Evolutionary conservation across 2,329 filamentous ascomycete species (phyloP).

Genomic region (Diaporthe velutina): DNA sequence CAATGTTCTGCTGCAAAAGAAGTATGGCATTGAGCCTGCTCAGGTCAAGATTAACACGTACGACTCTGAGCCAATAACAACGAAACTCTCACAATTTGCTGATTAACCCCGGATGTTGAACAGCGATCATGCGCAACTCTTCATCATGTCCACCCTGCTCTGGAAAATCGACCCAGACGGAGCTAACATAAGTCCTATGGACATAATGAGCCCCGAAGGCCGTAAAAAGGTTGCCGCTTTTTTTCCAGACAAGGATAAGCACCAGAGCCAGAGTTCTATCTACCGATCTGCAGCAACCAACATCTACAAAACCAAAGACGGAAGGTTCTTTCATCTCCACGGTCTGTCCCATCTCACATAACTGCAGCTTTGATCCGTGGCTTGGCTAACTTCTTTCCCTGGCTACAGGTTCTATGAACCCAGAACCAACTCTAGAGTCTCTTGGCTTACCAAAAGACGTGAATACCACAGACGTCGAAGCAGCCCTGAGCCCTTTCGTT

Average conservation of each 20-base stretch:
- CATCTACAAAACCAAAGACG: conserved; percentile 43
- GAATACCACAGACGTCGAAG: conserved; percentile 25
- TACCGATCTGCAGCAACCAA: conserved; percentile 45
- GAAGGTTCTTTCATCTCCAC: conserved; percentile 43
- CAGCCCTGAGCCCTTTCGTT: conserved; percentile 1
- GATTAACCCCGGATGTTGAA: neutral
- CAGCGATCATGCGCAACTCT: conserved; percentile 56
- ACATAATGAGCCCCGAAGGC: neutral
- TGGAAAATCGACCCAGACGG: conserved; percentile 42
- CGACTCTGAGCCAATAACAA: neutral
- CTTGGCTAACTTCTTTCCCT: neutral
- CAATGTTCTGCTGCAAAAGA: conserved; percentile 57
- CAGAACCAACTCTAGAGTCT: conserved; percentile 37
- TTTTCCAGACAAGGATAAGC: conserved; percentile 45
- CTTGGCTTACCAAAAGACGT: conserved; percentile 40
- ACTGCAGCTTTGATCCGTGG: too few relatives aligned
- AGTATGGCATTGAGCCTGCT: conserved; percentile 56
- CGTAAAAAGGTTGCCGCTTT: conserved; percentile 21
- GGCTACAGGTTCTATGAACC: conserved; percentile 34
- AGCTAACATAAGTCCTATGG: neutral
- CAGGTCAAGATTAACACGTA: conserved; percentile 60
- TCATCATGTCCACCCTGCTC: conserved; percentile 54
- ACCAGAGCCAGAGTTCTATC: conserved; percentile 30
- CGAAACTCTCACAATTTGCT: neutral
- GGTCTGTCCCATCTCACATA: conserved; percentile 29